These are phyloP conservation scores for Rhodosporidiobolus odoratus DNA, from an alignment of 768 basidiomycete genomes.

Conservation along the genomic window DNA sequence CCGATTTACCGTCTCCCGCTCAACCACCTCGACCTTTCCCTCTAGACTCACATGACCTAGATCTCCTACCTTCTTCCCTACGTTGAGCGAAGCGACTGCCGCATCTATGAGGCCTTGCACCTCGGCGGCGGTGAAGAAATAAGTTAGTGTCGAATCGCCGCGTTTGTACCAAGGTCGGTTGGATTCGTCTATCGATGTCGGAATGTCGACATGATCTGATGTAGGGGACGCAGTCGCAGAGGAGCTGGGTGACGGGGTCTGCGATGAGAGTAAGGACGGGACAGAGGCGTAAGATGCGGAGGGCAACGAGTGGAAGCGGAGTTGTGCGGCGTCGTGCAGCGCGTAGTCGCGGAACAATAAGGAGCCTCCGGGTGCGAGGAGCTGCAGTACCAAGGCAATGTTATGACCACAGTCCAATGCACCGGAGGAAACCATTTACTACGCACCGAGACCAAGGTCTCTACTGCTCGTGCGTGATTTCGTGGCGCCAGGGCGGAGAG, in stretches of 20 bases:
- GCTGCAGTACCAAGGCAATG: neutral
- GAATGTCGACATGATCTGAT: neutral
- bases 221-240: neutral
- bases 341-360: conserved; percentile 39
- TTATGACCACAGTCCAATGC: neutral
- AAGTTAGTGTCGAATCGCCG: conserved; percentile 35
- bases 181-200: too few species aligned
- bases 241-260: neutral
- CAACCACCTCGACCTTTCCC: conserved; percentile 11
- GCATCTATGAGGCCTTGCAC: conserved; percentile 6
- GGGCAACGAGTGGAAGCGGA: conserved; percentile 34
- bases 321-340: conserved; percentile 32
- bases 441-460: conserved; percentile 16
- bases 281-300: conserved; percentile 27
- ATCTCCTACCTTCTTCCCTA: neutral
- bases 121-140: conserved; percentile 27
- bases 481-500: conserved; percentile 30
- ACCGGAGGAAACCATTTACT: neutral
- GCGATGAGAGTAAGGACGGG: conserved; percentile 19
- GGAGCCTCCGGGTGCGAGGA: conserved; percentile 28
- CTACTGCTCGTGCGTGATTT: conserved; percentile 7
- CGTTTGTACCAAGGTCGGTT: conserved; percentile 29
- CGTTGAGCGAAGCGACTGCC: neutral
- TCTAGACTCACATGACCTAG: conserved; percentile 7
- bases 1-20: conserved; percentile 29